Evolutionary conservation across 176 grass and related monocot species (phyloP).

Genomic region (Raddia distichophylla): DNA sequence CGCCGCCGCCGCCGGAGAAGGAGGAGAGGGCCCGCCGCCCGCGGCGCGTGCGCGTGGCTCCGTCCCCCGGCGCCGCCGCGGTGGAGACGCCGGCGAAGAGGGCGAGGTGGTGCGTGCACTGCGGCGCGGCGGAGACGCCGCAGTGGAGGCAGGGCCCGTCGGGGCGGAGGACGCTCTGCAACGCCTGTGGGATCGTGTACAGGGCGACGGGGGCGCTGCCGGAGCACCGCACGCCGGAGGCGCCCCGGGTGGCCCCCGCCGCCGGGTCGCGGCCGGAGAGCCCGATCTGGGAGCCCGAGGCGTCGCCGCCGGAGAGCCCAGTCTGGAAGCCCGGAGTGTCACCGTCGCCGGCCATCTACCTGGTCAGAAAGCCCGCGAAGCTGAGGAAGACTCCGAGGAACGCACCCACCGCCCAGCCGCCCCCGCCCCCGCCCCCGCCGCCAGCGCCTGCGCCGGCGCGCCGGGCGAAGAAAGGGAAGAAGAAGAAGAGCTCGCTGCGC

Average conservation of each 20-base stretch:
- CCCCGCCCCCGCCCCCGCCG: neutral
- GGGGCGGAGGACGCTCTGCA: conserved; percentile 77
- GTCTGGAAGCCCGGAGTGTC: conserved; percentile 34
- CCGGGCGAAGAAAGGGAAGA: neutral
- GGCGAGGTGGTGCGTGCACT: conserved; percentile 61
- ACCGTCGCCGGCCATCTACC: conserved; percentile 35
- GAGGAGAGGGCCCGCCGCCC: conserved; percentile 2
- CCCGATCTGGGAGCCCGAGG: conserved; percentile 42
- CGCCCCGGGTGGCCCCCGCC: conserved; percentile 41
- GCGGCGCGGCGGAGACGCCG: conserved; percentile 69
- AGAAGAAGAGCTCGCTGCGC: conserved; percentile 48
- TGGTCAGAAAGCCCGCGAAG: conserved; percentile 31
- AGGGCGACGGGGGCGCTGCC: conserved; percentile 58
- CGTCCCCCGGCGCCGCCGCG: neutral
- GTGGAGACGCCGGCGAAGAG: conserved; percentile 51
- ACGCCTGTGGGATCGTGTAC: conserved; percentile 70
- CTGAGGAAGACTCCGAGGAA: neutral
- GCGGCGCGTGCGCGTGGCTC: neutral
- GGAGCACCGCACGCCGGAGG: conserved; percentile 41
- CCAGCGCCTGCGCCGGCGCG: no score
- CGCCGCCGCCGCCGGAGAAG: neutral
- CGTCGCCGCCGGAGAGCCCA: conserved; percentile 32
- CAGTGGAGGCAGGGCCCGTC: conserved; percentile 80
- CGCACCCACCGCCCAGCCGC: neutral
- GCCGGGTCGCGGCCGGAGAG: conserved; percentile 37